Evolutionary conservation across 1,139 yeast species (phyloP).

Genomic region (Hyphopichia buzzinii): DNA sequence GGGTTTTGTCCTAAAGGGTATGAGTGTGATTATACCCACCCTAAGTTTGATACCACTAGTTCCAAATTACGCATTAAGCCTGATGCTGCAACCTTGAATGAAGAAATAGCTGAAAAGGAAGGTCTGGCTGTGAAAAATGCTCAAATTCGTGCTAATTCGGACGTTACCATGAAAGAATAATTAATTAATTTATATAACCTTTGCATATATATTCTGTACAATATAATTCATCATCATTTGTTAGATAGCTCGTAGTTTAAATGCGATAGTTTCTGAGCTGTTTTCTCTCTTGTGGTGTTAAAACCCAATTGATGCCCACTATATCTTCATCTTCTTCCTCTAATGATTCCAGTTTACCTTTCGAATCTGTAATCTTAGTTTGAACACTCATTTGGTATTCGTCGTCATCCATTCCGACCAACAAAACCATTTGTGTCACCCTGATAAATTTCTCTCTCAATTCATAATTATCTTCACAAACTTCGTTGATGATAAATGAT

Average conservation of each 20-base stretch:
- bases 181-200: not conserved
- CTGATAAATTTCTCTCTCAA: constrained; percentile 76
- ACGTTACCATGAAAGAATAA: too few species aligned
- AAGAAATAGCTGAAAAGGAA: constrained; percentile 6
- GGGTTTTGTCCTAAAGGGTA: constrained; percentile 90
- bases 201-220: not conserved
- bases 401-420: constrained; percentile 82
- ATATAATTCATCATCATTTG: not conserved
- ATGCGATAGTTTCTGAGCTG: constrained; percentile 50
- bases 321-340: constrained; percentile 33
- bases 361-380: constrained; percentile 9
- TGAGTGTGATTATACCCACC: constrained; percentile 60
- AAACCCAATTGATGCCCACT: constrained; percentile 71
- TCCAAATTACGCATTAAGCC: constrained; percentile 51
- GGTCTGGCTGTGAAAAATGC: too few species aligned
- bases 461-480: constrained; percentile 61
- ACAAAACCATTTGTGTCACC: constrained; percentile 78
- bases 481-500: constrained; percentile 66
- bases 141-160: too few species aligned
- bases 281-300: constrained; percentile 73
- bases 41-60: constrained; percentile 50
- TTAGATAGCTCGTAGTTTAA: constrained; percentile 8
- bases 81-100: constrained; percentile 24
- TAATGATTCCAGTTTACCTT: constrained; percentile 27
- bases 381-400: constrained; percentile 49